Percentiles rank a stretch among this genome's conserved stretches.
phyloP scores from a whole-genome alignment of 2,329 filamentous ascomycete species.

The Penicillium sp. region DNA sequence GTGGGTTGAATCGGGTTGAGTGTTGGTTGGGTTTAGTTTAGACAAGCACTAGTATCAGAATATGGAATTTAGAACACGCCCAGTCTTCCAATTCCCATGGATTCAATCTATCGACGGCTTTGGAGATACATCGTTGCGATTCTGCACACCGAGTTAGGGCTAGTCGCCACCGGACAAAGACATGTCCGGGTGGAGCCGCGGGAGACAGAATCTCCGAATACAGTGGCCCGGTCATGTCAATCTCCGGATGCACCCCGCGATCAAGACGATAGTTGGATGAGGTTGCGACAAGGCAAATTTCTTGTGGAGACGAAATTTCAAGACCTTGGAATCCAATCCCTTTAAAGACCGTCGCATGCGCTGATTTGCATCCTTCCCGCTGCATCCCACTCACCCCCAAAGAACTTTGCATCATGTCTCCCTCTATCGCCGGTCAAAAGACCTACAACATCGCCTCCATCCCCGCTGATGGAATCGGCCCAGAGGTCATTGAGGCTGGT shows the following conservation, averaged over 20 bases:
- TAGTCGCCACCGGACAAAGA: conserved; percentile 15
- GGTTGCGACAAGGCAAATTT: conserved; percentile 6
- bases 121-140: background rate
- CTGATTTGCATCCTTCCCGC: background rate
- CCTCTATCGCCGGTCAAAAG: conserved; percentile 6
- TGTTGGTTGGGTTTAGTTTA: no score
- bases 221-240: conserved; percentile 4
- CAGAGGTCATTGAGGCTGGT: conserved; percentile 66
- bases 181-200: conserved; percentile 12
- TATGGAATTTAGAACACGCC: no score
- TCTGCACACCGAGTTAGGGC: background rate
- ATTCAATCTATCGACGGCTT: background rate
- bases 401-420: conserved; percentile 18
- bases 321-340: background rate
- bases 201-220: background rate
- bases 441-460: conserved; percentile 62
- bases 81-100: background rate
- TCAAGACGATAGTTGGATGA: background rate
- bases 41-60: no score
- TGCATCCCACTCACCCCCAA: background rate
- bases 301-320: background rate
- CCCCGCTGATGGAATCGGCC: conserved; percentile 70
- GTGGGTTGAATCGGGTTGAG: background rate
- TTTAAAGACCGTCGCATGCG: background rate
- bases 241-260: conserved; percentile 12